Base-by-base conservation (phyloP, 176 grass and related monocot genomes). In the Oryza coarctata region DNA sequence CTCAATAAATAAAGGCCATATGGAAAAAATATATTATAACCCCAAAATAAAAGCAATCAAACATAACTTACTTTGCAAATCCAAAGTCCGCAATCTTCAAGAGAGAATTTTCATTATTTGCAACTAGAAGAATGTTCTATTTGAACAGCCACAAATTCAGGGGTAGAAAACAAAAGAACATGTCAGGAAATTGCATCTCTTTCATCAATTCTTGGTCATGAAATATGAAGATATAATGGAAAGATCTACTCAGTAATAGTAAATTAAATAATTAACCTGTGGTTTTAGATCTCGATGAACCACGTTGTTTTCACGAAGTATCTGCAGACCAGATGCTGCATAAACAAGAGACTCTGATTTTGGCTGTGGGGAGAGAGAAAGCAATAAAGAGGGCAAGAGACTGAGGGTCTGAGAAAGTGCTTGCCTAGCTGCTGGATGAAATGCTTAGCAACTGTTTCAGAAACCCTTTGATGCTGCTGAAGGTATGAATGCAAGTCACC, bases 81-180 rank as follows among this genome's bases (percentile, higher is more conserved):
- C 93, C 96, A 85, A 99, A 99, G 80, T 99, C 96, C 0, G 96
- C 96, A 39, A 99, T 99, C 86, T 99, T 99, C 89, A 99, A 88
- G 32, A 93, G 80, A 40, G 90, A 88, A 69, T 85, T 88, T 82
- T 87, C 93, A 32, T 87, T 92, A 68, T 89, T 89, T 82, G 88
- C 70, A 76, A 92, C 88, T 67, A 99, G 88, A 71, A 99, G 90
- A 80, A 99, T 92, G 85, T 99, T 99, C 93, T 98, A 86, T 87
- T 82, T 84, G 58, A 44, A 79, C 30, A 92, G 70, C 15, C 31
- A 83, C 18, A 68, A 80, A 78, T 74, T 89, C 23, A 88, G 22
- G 12, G 57, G 52, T 49, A 14, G 60, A 14, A 66, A 36, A 49
- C 35, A 88, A 74, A 29, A 30, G 45, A 75, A 17, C 1, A 23